These are phyloP conservation scores for Oryza coarctata DNA, from an alignment of 176 grass and related monocot genomes.

Conservation along the genomic window DNA sequence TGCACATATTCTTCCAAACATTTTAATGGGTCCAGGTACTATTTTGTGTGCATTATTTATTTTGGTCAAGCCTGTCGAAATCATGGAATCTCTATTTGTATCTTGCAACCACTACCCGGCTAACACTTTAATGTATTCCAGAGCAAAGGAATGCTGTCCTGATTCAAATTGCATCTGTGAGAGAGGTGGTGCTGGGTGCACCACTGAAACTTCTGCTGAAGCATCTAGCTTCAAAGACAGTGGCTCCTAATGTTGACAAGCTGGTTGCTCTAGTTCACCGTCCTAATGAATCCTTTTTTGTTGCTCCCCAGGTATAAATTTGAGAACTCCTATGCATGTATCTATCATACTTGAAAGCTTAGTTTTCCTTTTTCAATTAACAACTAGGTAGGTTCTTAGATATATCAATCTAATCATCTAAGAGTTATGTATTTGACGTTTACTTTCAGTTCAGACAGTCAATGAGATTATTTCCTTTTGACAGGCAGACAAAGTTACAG, in stretches of 20 bases:
- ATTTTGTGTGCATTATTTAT: not conserved
- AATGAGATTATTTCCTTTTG: constrained; percentile 25
- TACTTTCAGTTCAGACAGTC: not conserved
- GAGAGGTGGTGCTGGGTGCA: constrained; percentile 95
- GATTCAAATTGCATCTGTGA: constrained; percentile 91
- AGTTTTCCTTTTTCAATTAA: not conserved
- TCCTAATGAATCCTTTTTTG: constrained; percentile 93
- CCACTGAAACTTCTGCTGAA: constrained; percentile 83
- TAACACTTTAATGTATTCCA: constrained; percentile 49
- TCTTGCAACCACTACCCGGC: constrained; percentile 23
- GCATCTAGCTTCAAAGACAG: constrained; percentile 72
- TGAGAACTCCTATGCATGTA: constrained; percentile 9
- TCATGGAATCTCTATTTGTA: constrained; percentile 6
- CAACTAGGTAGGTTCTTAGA: not conserved
- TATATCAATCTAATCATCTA: not conserved
- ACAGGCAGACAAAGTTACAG: constrained; percentile 81
- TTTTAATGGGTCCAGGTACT: not conserved
- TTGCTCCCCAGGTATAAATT: constrained; percentile 78
- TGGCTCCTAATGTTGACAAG: constrained; percentile 68
- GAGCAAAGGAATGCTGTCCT: constrained; percentile 83
- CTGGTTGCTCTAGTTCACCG: constrained; percentile 95
- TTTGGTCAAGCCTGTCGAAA: not conserved
- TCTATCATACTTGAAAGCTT: not conserved
- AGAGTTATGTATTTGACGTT: constrained; percentile 19
- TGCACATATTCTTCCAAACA: constrained; percentile 22